These are phyloP conservation scores for Hirsutella minnesotensis DNA, from an alignment of 2,329 filamentous ascomycete species.

Conservation along the genomic window DNA sequence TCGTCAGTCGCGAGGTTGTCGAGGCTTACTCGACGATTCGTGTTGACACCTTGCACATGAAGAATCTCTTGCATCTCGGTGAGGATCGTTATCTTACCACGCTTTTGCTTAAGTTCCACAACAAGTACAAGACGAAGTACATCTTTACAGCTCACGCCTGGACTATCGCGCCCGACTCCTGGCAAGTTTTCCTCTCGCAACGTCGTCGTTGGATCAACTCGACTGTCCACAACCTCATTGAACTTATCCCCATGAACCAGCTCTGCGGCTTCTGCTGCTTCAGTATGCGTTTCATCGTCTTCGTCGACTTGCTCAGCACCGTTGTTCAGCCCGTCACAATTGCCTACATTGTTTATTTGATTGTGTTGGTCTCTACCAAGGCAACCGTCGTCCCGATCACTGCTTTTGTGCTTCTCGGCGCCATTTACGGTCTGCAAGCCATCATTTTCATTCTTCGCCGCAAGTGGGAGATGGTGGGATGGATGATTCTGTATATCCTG, in stretches of 20 bases:
- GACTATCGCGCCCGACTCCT: slow-evolving; percentile 94
- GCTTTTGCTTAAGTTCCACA: slow-evolving; percentile 80
- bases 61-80: slow-evolving; percentile 91
- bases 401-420: slow-evolving; percentile 80
- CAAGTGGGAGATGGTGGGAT: slow-evolving; percentile 99
- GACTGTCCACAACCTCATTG: slow-evolving; percentile 93
- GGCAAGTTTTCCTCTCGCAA: slow-evolving; percentile 90
- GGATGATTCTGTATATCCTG: slow-evolving; percentile 93
- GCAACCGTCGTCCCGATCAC: slow-evolving; percentile 63
- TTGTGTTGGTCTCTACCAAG: slow-evolving; percentile 57
- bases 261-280: slow-evolving; percentile 99
- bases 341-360: slow-evolving; percentile 80
- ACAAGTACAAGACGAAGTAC: slow-evolving; percentile 97
- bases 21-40: slow-evolving; percentile 84
- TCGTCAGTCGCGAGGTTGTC: slow-evolving; percentile 86
- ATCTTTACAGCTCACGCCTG: slow-evolving; percentile 85
- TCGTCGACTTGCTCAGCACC: slow-evolving; percentile 85
- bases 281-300: slow-evolving; percentile 97
- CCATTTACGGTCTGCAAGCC: slow-evolving; percentile 94
- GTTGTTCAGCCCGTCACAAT: slow-evolving; percentile 85
- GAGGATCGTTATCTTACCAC: slow-evolving; percentile 97
- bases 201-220: slow-evolving; percentile 99
- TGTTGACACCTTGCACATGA: slow-evolving; percentile 97
- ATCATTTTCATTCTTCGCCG: slow-evolving; percentile 93
- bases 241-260: slow-evolving; percentile 84